These are phyloP conservation scores for Candida arabinofermentans DNA, from an alignment of 805 yeast species.

Conservation along the genomic window DNA sequence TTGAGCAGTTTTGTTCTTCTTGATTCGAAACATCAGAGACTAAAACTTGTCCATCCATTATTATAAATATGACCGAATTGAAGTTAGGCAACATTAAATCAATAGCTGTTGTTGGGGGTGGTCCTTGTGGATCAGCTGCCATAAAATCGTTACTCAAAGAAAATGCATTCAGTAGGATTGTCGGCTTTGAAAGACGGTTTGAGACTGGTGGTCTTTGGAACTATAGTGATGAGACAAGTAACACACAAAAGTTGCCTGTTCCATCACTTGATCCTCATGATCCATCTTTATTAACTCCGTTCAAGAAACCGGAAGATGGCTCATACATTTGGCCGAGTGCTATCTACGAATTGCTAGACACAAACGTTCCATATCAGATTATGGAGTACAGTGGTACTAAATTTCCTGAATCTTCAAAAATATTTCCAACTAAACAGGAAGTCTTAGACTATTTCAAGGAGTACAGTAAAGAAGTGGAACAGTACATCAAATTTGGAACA, in stretches of 20 bases:
- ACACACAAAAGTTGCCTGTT: slow-evolving; percentile 13
- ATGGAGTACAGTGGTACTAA: slow-evolving; percentile 63
- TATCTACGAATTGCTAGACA: slow-evolving; percentile 62
- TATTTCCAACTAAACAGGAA: slow-evolving; percentile 54
- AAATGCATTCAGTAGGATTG: slow-evolving; percentile 40
- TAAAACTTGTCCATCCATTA: no score
- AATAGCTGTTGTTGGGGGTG: slow-evolving; percentile 73
- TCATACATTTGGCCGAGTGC: slow-evolving; percentile 44
- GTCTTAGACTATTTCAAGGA: slow-evolving; percentile 54
- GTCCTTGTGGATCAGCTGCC: slow-evolving; percentile 68
- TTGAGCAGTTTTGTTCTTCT: no score
- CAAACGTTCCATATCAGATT: slow-evolving; percentile 59
- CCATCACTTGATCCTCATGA: slow-evolving; percentile 29
- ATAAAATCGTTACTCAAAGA: slow-evolving; percentile 62
- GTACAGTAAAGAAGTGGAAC: slow-evolving; percentile 43
- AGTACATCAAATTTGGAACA: slow-evolving; percentile 40
- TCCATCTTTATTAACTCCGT: slow-evolving; percentile 8
- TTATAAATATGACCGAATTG: slow-evolving; percentile 2
- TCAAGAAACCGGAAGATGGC: slow-evolving; percentile 1
- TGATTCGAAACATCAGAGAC: no score
- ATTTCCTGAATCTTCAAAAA: slow-evolving; percentile 41
- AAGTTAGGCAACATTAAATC: slow-evolving; percentile 6
- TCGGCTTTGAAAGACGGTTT: slow-evolving; percentile 55
- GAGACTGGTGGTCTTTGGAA: slow-evolving; percentile 83
- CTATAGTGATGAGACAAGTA: slow-evolving; percentile 35